These are phyloP conservation scores for Rickenella mellea DNA, from an alignment of 768 basidiomycete species.

Conservation along the genomic window DNA sequence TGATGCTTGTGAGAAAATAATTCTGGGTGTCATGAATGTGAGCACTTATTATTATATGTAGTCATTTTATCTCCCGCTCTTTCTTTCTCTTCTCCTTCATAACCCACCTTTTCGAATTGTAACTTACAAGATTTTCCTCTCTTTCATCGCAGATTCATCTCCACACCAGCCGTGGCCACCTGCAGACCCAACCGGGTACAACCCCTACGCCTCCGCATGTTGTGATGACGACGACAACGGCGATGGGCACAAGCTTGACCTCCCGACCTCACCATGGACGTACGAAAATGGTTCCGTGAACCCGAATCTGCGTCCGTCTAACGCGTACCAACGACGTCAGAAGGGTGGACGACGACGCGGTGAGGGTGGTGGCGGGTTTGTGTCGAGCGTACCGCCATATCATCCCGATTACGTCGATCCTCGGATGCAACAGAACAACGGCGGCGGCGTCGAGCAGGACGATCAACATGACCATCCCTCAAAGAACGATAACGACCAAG, in stretches of 20 bases:
- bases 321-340: constrained; percentile 17
- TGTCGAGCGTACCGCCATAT: constrained; percentile 58
- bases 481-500: constrained; percentile 19
- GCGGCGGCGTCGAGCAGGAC: constrained; percentile 14
- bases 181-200: constrained; percentile 37
- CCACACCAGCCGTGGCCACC: constrained; percentile 61
- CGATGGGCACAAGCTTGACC: constrained; percentile 34
- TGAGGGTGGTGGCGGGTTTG: constrained; percentile 16
- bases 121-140: neutral
- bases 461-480: constrained; percentile 10
- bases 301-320: constrained; percentile 62
- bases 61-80: neutral
- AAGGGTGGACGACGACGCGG: neutral
- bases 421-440: too few relatives aligned
- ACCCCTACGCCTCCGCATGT: constrained; percentile 15
- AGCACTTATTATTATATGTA: constrained; percentile 3
- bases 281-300: constrained; percentile 73
- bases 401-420: constrained; percentile 55
- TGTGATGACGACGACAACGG: constrained; percentile 21
- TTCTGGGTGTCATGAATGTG: neutral
- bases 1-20: constrained; percentile 1
- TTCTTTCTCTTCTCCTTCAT: constrained; percentile 1
- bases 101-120: too few relatives aligned
- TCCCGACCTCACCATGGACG: constrained; percentile 73
- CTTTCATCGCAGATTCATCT: constrained; percentile 20